Base-by-base conservation (phyloP, 139 green algal genomes). In the Picochlorum sp. region DNA sequence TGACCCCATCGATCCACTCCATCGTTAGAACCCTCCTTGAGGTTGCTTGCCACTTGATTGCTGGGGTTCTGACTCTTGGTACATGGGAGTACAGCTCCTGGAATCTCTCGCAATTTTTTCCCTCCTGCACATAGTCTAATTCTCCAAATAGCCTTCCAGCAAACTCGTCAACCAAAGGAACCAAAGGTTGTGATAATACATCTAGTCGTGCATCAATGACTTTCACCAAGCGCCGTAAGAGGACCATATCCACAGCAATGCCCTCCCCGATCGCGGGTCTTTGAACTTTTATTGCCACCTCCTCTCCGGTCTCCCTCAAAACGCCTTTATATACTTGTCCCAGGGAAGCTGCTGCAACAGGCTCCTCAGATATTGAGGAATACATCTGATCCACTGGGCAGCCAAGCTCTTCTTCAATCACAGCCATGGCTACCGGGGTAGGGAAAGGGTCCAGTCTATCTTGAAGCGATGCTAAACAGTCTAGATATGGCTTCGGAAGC, bases 1-100 rank as follows among this genome's bases (percentile, higher is more conserved):
- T 98, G 16, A 95, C 79, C 8, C 93, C 92, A 8, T 98, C 89
- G 23, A 98, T 93, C 91, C 91, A 98, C 71, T 97, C 89, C 90
- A 97, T 97, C n/a, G 79, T 89, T 47, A 98, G 72, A 46, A 97
- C 90, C 0, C 85, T 71, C 10, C 67, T 50, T 47, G 63, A 65
- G 38, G 81, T 86, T 61, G 64, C 63, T 49, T 82, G 68, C 83
- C 85, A 91, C 45, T 89, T 81, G 61, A 97, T 92, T 16, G 23
- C 52, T 6, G 89, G 89, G 15, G 81, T 85, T 4, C 84, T 71
- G 24, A 96, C 82, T 3, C 82, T 77, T 10, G 84, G 69, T 60
- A 91, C 81, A 61, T 62, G 41, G 21, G 74, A 28, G 63, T 95
- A 95, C 74, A 94, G 74, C 59, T 51, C 45, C 54, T 72, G 72